Base-by-base conservation (phyloP, 2,329 filamentous ascomycete genomes). In the Trichophyton rubrum region DNA sequence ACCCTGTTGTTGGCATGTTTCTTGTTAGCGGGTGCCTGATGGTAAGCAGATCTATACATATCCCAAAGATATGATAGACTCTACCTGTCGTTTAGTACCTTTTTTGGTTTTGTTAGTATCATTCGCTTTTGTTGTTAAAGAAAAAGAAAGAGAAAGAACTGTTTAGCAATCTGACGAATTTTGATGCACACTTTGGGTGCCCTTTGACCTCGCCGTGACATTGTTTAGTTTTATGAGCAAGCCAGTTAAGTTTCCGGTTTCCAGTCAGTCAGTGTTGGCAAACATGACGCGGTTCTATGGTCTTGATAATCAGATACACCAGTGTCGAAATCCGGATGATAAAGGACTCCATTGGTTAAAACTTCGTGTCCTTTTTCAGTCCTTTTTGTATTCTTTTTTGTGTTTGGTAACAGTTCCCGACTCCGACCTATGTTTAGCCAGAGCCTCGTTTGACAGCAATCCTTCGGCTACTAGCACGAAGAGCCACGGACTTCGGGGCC, bases 1-100 rank as follows among this genome's bases (percentile, higher is more conserved):
- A 99, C 72, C 92, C 93, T 13, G 79, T 87, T 2, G 89, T 87
- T 6, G 74, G 85, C 24, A 69, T 97, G 62, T 99, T 96, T 74
- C 79, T 95, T 62, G 67, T 90, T n/a, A 90, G 95, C 72, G 93
- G 91, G 20, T 95, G 88, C 71, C 76, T 93, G 70, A 97, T 99
- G 93, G 87, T 92, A 65, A 96, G 90, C 78, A 95, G 92, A 81
- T 92, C 85, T 35, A 84, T 99, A 69, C 89, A 93, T 72, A 90
- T 99, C 66, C 93, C 93, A 15, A 99, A 99, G 83, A 90, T 81
- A 59, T 83, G 65, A 64, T 45, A 35, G 51, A n/a, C 13, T 27
- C 27, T 27, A 51, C 24, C 11, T 9, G 15, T 15, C 51, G 8
- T 35, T 30, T 4, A 30, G 24, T 13, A 13, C 15, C 27, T 55